Percentiles rank a stretch among this genome's conserved stretches.
These are phyloP conservation scores for Neurospora hispaniola DNA, from an alignment of 495 filamentous ascomycete species.

Conservation along the genomic window DNA sequence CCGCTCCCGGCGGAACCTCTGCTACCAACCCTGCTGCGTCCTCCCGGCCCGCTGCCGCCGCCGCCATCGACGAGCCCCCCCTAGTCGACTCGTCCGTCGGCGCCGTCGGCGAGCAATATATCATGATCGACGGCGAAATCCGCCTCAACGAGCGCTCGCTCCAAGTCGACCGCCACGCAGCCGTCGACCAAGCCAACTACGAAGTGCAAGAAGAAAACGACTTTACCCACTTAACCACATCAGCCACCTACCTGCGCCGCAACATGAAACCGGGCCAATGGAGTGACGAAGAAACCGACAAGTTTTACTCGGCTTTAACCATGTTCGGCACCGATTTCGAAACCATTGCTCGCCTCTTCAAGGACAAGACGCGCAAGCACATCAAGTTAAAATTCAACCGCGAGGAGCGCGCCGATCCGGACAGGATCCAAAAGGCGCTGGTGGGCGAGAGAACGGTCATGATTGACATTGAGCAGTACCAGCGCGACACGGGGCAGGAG, in stretches of 20 bases:
- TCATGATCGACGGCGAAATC: slow-evolving; percentile 76
- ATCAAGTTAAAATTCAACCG: slow-evolving; percentile 90
- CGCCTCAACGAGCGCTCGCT: slow-evolving; percentile 68
- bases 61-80: neutral
- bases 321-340: slow-evolving; percentile 93
- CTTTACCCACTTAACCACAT: slow-evolving; percentile 66
- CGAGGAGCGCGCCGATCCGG: slow-evolving; percentile 71
- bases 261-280: slow-evolving; percentile 56
- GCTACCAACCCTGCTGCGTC: neutral
- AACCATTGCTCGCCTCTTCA: slow-evolving; percentile 77
- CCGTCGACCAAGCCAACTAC: slow-evolving; percentile 40
- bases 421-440: slow-evolving; percentile 57
- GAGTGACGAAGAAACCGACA: slow-evolving; percentile 64
- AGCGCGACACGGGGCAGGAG: slow-evolving; percentile 47
- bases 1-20: neutral
- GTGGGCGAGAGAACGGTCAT: slow-evolving; percentile 43
- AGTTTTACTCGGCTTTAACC: slow-evolving; percentile 72
- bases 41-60: neutral
- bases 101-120: slow-evolving; percentile 19
- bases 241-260: slow-evolving; percentile 60
- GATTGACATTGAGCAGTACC: slow-evolving; percentile 59
- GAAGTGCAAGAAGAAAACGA: slow-evolving; percentile 75
- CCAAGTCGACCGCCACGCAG: slow-evolving; percentile 67
- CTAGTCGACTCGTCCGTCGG: slow-evolving; percentile 1
- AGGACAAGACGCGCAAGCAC: slow-evolving; percentile 58